Base-by-base conservation (phyloP, 306 rosid species). In the Pterocarpus santalinus region DNA sequence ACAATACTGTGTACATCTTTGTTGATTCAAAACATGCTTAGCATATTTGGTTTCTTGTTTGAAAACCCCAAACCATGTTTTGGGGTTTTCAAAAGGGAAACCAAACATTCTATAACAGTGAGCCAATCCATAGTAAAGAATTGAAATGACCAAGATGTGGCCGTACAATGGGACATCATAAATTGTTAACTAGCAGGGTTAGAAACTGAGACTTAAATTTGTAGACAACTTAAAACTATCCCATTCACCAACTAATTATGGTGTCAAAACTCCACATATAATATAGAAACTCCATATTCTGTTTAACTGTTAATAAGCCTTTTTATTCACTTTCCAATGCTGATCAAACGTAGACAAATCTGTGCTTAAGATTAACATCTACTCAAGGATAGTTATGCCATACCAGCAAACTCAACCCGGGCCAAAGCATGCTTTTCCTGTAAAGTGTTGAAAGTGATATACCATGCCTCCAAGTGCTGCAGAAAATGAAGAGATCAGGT, bases 401-500 rank as follows among this genome's bases (percentile, higher is more conserved):
- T 89, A 94, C 97, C 97, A 94, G 88, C 86, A 94, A 89, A 86
- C 95, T 92, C 74, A 84, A 89, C 74, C 98, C 98, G 75, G 97
- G 93, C 90, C 93, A 92, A 77, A 92, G 88, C 91, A 85, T 82
- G 85, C 98, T 94, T 77, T 94, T 88, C 75, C 95, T 82, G 85
- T 90, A 94, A 8, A 91, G 90, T 3, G 95, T 94, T 82, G 92
- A 88, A 75, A 94, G 94, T 60, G 95, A 89, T 81, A 92, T 87
- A 44, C 95, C 97, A 82, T 94, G 92, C 86, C 95, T 90, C 97
- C 95, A 88, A 64, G 98, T 92, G 82, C 98, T 94, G 82, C 86
- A 85, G 57, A 71, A 72, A 44, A 81, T 65, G 57, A 4, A 63
- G 34, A 22, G 28, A 22, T 22, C 28, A 36, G 22, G 17, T 78